Conservation (phyloP, 805 yeast genomes). For the Saturnispora sekii region DNA sequence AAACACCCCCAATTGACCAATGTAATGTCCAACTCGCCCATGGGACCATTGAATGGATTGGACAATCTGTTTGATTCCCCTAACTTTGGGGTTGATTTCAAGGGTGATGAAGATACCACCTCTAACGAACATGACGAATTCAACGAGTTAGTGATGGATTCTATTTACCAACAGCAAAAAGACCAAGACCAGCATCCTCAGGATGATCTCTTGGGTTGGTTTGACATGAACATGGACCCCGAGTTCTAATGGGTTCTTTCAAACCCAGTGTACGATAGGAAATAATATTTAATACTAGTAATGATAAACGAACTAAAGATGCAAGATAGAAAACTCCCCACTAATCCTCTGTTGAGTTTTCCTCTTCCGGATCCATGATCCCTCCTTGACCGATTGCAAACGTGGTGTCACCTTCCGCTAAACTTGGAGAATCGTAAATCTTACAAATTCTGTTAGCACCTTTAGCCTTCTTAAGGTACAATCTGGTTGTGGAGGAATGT, state of each 20-base stretch:
- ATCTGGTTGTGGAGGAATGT: slow-evolving; percentile 89
- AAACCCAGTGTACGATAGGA: neutral
- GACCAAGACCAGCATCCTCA: slow-evolving; percentile 69
- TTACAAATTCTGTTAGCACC: slow-evolving; percentile 91
- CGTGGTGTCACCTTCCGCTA: slow-evolving; percentile 91
- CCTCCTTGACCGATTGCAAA: slow-evolving; percentile 97
- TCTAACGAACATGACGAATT: slow-evolving; percentile 19
- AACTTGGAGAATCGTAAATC: slow-evolving; percentile 91
- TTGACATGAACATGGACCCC: slow-evolving; percentile 69
- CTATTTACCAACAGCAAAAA: slow-evolving; percentile 71
- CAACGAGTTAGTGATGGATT: slow-evolving; percentile 31
- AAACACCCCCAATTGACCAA: neutral
- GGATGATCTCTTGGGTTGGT: slow-evolving; percentile 92
- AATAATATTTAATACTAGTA: neutral
- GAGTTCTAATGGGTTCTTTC: slow-evolving; percentile 32
- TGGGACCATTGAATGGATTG: slow-evolving; percentile 4
- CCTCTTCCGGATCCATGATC: slow-evolving; percentile 76
- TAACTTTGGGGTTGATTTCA: neutral
- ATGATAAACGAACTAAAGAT: too few species aligned
- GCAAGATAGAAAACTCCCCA: slow-evolving; percentile 32
- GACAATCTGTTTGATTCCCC: slow-evolving; percentile 12
- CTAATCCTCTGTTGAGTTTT: slow-evolving; percentile 31
- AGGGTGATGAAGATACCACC: slow-evolving; percentile 11
- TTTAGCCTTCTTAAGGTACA: slow-evolving; percentile 81
- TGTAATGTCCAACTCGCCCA: neutral